These are phyloP conservation scores for Globisporangium orthogonon DNA, from an alignment of 352 stramenopile species.

Conservation along the genomic window DNA sequence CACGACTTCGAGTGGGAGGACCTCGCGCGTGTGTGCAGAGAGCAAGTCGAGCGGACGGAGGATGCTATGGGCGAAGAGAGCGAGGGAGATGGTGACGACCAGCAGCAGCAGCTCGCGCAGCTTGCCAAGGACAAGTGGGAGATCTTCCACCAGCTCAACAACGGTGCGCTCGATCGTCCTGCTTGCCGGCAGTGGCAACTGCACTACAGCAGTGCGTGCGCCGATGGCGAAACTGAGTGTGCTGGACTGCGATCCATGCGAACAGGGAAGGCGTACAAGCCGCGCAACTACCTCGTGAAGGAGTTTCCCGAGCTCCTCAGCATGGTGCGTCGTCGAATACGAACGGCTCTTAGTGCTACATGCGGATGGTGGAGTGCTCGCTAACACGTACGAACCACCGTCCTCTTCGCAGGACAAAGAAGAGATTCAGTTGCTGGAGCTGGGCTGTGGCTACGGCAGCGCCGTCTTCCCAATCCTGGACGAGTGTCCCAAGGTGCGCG, in stretches of 20 bases:
- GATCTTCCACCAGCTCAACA: slow-evolving; percentile 70
- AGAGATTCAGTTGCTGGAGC: slow-evolving; percentile 54
- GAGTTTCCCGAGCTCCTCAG: slow-evolving; percentile 71
- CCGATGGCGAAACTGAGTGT: background rate
- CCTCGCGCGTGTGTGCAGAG: slow-evolving; percentile 39
- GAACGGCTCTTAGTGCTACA: background rate
- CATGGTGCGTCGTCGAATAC: slow-evolving; percentile 13
- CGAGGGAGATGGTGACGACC: background rate
- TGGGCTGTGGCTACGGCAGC: slow-evolving; percentile 85
- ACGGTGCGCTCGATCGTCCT: slow-evolving; percentile 24
- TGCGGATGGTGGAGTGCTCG: background rate
- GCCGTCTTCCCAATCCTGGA: slow-evolving; percentile 81
- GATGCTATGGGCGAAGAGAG: background rate
- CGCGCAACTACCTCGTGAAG: slow-evolving; percentile 74
- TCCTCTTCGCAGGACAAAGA: slow-evolving; percentile 16
- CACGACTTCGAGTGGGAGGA: slow-evolving; percentile 77
- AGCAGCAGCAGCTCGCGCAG: slow-evolving; percentile 24
- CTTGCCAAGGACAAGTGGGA: slow-evolving; percentile 71
- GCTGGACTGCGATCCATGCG: background rate
- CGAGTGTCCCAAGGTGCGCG: slow-evolving; percentile 51
- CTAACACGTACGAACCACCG: background rate
- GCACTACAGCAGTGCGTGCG: background rate
- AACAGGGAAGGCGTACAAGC: slow-evolving; percentile 74
- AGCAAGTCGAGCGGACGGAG: slow-evolving; percentile 8
- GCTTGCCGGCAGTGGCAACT: background rate